Base-by-base conservation (phyloP, 495 filamentous ascomycete genomes). In the Aspergillus wentii region DNA sequence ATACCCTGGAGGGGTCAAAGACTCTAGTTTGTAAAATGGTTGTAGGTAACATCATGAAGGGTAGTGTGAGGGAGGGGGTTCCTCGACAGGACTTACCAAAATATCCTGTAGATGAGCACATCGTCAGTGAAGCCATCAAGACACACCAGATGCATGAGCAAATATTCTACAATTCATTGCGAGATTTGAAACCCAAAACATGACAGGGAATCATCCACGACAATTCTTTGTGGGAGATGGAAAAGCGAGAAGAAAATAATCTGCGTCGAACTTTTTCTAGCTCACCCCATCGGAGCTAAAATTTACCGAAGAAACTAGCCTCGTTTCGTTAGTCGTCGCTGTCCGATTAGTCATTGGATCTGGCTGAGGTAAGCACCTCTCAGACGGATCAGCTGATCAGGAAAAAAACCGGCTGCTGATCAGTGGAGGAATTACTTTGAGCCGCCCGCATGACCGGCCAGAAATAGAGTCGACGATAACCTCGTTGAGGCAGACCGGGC, bases 1-100 rank as follows among this genome's bases (percentile, higher is more conserved):
- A 88, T 79, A 83, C 84, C 72, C 72, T 55, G 60, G 74, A 22
- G 33, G 44, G 86, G 85, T 97, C 91, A 97, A 96, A 97, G 91
- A 97, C 91, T 97, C 91, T 97, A 97, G 91, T 97, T 97, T 90
- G 86, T 79, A 83, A 63, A 48, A 40, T 64, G 88, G 91, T 85
- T 88, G 76, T 80, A 74, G 70, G 70, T 80, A 72, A 83, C 82
- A 85, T 84, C 80, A 82, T 64, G 58, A 45, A 54, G 47, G 44
- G 44, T 34, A 35, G 20, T 26, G 20, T 26, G 14, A 21, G 19
- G 19, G 13, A 38, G 30, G 16, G 32, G 30, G 23, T 17, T 1
- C 11, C 13, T 25, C 37, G 16, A 11, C 26, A 29, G 26, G 2
- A 44, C 44, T 42, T 37, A 48, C 49, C 44, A 41, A 32, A 30